phyloP scores from a whole-genome alignment of 768 basidiomycete species.

The Collybiopsis confluens region DNA sequence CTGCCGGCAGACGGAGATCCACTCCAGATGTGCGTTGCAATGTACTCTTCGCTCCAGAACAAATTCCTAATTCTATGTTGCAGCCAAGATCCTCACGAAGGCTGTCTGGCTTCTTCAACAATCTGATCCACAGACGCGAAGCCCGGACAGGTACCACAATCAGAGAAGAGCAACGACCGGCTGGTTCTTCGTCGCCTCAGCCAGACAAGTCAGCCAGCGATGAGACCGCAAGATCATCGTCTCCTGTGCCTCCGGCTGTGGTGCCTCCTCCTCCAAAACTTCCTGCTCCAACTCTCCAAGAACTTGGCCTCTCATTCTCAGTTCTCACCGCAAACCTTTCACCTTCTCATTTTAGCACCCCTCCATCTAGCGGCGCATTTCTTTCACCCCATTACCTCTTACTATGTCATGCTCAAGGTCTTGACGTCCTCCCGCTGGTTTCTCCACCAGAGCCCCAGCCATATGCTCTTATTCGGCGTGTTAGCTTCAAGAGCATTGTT shows the following conservation, averaged over 20 bases:
- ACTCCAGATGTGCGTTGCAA: slow-evolving; percentile 51
- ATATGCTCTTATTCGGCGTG: slow-evolving; percentile 77
- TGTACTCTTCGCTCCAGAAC: slow-evolving; percentile 8
- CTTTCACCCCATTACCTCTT: slow-evolving; percentile 77
- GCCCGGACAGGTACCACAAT: slow-evolving; percentile 27
- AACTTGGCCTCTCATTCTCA: slow-evolving; percentile 71
- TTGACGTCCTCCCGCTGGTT: slow-evolving; percentile 78
- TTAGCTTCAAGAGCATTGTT: slow-evolving; percentile 81
- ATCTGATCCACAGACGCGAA: slow-evolving; percentile 73
- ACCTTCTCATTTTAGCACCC: slow-evolving; percentile 73
- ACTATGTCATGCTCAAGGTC: slow-evolving; percentile 79
- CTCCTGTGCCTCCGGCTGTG: slow-evolving; percentile 51
- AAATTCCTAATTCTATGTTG: slow-evolving; percentile 13
- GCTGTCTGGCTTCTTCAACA: slow-evolving; percentile 81
- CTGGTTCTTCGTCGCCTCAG: slow-evolving; percentile 16
- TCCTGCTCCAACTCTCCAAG: slow-evolving; percentile 65
- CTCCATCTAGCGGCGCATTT: slow-evolving; percentile 77
- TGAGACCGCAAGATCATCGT: slow-evolving; percentile 45
- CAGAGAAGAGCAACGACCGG: slow-evolving; percentile 26
- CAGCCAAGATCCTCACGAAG: slow-evolving; percentile 65
- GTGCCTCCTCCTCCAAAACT: slow-evolving; percentile 74
- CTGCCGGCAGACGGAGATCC: slow-evolving; percentile 42
- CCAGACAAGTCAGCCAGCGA: slow-evolving; percentile 26
- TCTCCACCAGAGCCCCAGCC: slow-evolving; percentile 74
- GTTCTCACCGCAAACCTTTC: slow-evolving; percentile 64